These are phyloP conservation scores for Flueggea neowawraea DNA, from an alignment of 441 rosid genomes.

Conservation along the genomic window DNA sequence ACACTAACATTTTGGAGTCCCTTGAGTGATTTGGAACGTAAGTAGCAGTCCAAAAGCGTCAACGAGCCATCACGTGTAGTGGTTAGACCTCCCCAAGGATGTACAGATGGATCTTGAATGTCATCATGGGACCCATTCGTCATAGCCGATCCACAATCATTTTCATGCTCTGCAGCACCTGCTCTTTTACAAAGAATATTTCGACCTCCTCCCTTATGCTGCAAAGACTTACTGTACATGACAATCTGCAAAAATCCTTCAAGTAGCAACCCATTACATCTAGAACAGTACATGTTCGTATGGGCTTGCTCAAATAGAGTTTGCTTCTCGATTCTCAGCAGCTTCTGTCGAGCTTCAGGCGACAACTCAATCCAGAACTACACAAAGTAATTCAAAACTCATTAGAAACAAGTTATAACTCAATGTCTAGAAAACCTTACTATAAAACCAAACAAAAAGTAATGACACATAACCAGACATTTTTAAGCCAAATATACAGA, in stretches of 20 bases:
- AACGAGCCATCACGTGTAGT: constrained; percentile 77
- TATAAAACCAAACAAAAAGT: neutral
- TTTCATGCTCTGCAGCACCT: constrained; percentile 36
- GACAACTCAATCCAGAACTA: constrained; percentile 87
- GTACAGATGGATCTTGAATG: constrained; percentile 78
- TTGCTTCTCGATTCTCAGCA: constrained; percentile 82
- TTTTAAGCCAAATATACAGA: too few species aligned
- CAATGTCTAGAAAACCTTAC: too few species aligned
- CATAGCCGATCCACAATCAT: constrained; percentile 29
- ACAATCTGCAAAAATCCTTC: constrained; percentile 91
- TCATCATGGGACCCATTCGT: constrained; percentile 37
- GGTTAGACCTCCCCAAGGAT: constrained; percentile 94
- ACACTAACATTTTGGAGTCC: constrained; percentile 74
- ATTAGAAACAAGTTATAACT: constrained; percentile 15
- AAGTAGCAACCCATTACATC: constrained; percentile 87
- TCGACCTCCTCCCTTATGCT: constrained; percentile 44
- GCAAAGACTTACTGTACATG: constrained; percentile 78
- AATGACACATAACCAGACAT: too few species aligned
- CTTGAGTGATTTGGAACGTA: constrained; percentile 63
- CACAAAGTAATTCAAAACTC: neutral
- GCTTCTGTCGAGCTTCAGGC: constrained; percentile 58
- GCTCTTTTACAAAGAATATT: constrained; percentile 30
- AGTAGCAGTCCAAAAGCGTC: constrained; percentile 79
- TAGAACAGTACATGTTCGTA: constrained; percentile 88
- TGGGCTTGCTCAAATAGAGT: constrained; percentile 90